phyloP scores from a whole-genome alignment of 2,329 filamentous ascomycete genomes.

The Colletotrichum karsti region DNA sequence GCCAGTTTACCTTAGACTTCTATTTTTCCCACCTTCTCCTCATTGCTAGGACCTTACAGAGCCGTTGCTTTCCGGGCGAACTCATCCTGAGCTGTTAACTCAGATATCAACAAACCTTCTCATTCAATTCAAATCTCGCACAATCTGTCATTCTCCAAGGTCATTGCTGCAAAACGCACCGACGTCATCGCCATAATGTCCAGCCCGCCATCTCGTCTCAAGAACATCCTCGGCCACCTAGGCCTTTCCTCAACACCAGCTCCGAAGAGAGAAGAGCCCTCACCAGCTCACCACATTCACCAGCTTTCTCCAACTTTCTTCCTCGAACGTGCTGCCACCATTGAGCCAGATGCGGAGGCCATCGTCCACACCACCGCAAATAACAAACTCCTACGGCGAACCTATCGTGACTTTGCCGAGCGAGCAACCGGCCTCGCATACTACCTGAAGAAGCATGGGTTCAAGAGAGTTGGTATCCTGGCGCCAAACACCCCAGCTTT shows the following conservation, averaged over 20 bases:
- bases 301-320: slow-evolving; percentile 89
- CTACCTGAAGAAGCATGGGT: slow-evolving; percentile 78
- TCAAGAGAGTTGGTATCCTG: slow-evolving; percentile 83
- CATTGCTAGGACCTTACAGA: background rate
- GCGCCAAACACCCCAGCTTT: slow-evolving; percentile 95
- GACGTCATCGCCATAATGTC: slow-evolving; percentile 58
- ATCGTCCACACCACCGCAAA: slow-evolving; percentile 88
- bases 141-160: no score
- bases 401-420: slow-evolving; percentile 84
- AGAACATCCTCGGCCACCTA: slow-evolving; percentile 63
- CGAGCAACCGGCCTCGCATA: slow-evolving; percentile 89
- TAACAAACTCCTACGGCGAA: slow-evolving; percentile 75
- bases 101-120: background rate
- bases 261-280: slow-evolving; percentile 40
- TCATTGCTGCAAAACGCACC: background rate
- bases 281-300: slow-evolving; percentile 70
- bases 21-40: background rate
- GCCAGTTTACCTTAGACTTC: background rate
- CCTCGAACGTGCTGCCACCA: slow-evolving; percentile 82
- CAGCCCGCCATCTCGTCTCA: slow-evolving; percentile 68
- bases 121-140: background rate
- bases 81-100: background rate
- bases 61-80: background rate
- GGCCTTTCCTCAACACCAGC: slow-evolving; percentile 41
- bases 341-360: slow-evolving; percentile 86